Conservation (phyloP, 2,329 filamentous ascomycete species). For the Pestalotiopsis sp. region DNA sequence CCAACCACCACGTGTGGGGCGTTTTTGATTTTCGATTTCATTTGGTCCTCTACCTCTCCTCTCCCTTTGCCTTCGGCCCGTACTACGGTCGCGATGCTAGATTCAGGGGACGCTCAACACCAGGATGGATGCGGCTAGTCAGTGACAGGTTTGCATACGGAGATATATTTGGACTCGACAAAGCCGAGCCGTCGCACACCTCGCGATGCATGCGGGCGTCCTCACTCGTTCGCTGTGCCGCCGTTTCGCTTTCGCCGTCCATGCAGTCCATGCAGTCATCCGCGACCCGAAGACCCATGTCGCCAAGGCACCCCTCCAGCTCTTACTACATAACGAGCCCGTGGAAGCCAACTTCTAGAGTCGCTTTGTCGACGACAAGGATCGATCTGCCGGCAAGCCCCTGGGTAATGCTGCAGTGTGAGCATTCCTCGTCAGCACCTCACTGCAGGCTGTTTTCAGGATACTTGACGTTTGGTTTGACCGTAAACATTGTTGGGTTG, state of each 20-base stretch:
- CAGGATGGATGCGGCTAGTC: no score
- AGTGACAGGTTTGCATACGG: neutral
- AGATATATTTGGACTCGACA: neutral
- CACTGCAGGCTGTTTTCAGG: neutral
- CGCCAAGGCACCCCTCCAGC: neutral
- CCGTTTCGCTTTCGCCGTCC: neutral
- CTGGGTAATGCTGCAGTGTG: neutral
- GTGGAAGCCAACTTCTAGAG: no score
- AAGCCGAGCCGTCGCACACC: neutral
- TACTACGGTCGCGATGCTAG: neutral
- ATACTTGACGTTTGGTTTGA: neutral
- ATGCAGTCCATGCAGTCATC: neutral
- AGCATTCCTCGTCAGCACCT: neutral
- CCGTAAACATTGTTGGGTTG: neutral
- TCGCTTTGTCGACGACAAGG: neutral
- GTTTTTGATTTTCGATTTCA: neutral
- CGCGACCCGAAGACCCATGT: neutral
- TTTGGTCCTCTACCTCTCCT: neutral
- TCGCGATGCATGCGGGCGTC: neutral
- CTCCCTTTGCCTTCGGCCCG: neutral
- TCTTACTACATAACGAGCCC: no score
- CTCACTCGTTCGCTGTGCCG: neutral
- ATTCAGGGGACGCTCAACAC: neutral
- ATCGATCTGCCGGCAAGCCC: neutral
- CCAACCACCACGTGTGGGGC: neutral